Evolutionary conservation across 2,329 filamentous ascomycete species (phyloP).

Genomic region (Fusarium kyushuense): DNA sequence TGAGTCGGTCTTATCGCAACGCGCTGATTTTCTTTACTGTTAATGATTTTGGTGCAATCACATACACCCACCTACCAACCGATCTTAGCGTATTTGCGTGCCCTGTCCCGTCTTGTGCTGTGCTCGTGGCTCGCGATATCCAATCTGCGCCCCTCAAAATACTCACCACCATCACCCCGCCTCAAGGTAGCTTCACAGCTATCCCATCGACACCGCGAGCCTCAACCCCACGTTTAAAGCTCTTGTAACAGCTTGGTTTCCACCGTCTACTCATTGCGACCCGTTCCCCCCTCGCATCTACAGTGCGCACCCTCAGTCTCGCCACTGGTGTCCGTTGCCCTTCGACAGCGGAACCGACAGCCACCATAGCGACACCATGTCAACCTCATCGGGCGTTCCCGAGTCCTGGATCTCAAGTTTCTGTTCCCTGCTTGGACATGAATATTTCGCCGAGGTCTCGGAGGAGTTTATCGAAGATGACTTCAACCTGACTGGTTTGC

Average conservation of each 20-base stretch:
- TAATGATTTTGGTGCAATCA: constrained; percentile 25
- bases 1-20: constrained; percentile 7
- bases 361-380: constrained; percentile 58
- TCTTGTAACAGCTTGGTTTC: not conserved
- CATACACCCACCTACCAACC: constrained; percentile 12
- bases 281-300: not conserved
- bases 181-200: constrained; percentile 37
- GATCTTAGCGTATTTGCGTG: constrained; percentile 30
- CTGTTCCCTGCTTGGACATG: constrained; percentile 93
- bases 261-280: constrained; percentile 17
- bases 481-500: constrained; percentile 96
- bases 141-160: constrained; percentile 40
- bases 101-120: constrained; percentile 15
- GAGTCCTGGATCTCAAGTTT: constrained; percentile 99
- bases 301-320: constrained; percentile 32
- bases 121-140: constrained; percentile 38
- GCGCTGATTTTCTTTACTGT: constrained; percentile 9
- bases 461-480: constrained; percentile 99
- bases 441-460: constrained; percentile 98
- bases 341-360: constrained; percentile 16
- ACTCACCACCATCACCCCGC: constrained; percentile 46
- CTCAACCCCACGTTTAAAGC: constrained; percentile 23
- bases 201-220: constrained; percentile 45
- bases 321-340: constrained; percentile 26
- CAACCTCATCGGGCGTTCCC: constrained; percentile 69